Percentiles rank a stretch among this genome's conserved stretches.
Conservation (phyloP, 2,329 filamentous ascomycete genomes). For the Teratosphaeria gauchensis region DNA sequence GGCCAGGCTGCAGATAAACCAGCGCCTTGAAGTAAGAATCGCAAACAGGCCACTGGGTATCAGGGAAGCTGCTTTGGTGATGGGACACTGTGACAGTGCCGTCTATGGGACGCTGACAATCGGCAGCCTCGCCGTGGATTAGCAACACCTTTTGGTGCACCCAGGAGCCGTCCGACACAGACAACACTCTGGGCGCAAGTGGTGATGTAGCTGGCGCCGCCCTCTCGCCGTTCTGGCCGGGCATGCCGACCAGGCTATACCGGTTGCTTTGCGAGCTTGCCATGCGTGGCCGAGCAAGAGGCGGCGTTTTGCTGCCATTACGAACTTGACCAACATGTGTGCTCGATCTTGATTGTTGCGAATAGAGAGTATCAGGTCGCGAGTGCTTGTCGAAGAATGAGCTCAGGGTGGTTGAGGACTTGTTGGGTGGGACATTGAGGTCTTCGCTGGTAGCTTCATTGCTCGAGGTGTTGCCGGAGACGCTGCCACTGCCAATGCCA, state of each 20-base stretch:
- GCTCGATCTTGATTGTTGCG: conserved; percentile 50
- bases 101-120: conserved; percentile 61
- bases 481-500: conserved; percentile 24
- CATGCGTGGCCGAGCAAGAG: conserved; percentile 23
- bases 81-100: conserved; percentile 71
- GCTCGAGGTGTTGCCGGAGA: conserved; percentile 27
- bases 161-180: conserved; percentile 74
- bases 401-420: conserved; percentile 33
- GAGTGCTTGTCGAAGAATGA: conserved; percentile 58
- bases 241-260: conserved; percentile 43
- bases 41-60: conserved; percentile 75
- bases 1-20: conserved; percentile 80
- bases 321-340: conserved; percentile 52
- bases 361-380: conserved; percentile 61
- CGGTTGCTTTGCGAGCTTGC: conserved; percentile 38
- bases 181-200: conserved; percentile 71
- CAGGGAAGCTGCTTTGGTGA: conserved; percentile 75
- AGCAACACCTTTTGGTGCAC: conserved; percentile 86
- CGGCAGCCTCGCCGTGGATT: conserved; percentile 71
- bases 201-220: conserved; percentile 48
- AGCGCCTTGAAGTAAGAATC: conserved; percentile 88
- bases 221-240: conserved; percentile 14
- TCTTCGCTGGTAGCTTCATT: conserved; percentile 16
- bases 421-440: conserved; percentile 39
- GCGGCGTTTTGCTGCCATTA: conserved; percentile 30